Evolutionary conservation across 2,329 filamentous ascomycete species (phyloP), one percentile per base, ranked within the genome.

Genomic region (Coleophoma eucalyptorum): DNA sequence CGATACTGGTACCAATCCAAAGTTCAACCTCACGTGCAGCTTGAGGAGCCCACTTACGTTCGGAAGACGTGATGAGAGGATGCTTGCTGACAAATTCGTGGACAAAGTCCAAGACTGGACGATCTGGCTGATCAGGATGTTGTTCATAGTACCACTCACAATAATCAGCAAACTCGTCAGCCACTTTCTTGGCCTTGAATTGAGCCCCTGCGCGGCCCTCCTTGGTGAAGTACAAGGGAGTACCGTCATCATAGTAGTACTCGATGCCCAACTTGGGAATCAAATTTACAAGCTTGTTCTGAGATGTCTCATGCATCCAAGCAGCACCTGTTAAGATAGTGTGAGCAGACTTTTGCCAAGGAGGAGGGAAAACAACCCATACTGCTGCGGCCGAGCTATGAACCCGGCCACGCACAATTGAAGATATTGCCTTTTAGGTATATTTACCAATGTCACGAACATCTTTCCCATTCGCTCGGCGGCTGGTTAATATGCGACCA

Each of bases 101-200:
- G 15, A 71, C 64, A 50, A 72, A 72, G 34, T 70, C 68, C 43
- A 67, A 61, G 32, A 69, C 70, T 35, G 63, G 55, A 40, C 66
- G 67, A 58, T 73, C 71, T 40, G 69, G 67, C 15, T 69, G 70
- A 46, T 70, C 62, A 10, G 71, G 70, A 49, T 71, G 62, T 38
- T 64, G 66, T 43, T 66, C 63, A 55, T 72, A 73, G 54, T 63
- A 72, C 65, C 66, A 69, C 49, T 70, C 67, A 53, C 63, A 64
- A 49, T 70, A 70, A 54, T 72, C 70, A 31, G 70, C 70, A 52
- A 71, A 72, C 57, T 73, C 71, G 58, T 73, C 71, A 46, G 69
- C 70, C 20, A 72, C 69, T 53, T 73, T 73, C 59, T 73, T 73
- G 18, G 70, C 70, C 50, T 73, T 73, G 66, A 72, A 72, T 55